Base-by-base conservation (phyloP, 2,329 filamentous ascomycete species). In the Raffaelea arxii region DNA sequence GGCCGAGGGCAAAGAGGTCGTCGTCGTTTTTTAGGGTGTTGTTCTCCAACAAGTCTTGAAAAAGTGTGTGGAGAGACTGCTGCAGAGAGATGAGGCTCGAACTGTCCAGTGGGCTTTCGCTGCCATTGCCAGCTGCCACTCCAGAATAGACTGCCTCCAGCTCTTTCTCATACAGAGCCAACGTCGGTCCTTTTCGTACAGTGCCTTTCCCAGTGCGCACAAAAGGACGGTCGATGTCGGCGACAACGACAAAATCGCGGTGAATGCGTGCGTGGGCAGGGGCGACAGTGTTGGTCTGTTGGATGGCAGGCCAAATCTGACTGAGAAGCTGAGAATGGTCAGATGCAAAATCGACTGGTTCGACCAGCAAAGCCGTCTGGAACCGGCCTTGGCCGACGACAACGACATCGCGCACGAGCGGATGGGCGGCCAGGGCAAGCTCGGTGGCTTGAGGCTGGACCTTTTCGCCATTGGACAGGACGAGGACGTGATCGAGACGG, bases 311-410 rank as follows among this genome's bases (percentile, higher is more conserved):
- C 71, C 70, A 75, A 2, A 74, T 50, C 2, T 53, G 56, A 1
- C 70, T 66, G 16, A 75, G 55, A 1, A 74, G 52, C 23, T 11
- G 9, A 4, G 9, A 14, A 6, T 16, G 21, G 12, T 18, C 16
- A 18, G 6, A 39, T 9, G 25, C 21, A 24, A 21, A 4, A 12
- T 52, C 44, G 32, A 59, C 38, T 0, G 70, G 69, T 49, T 77
- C 75, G 35, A 77, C 51, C 5, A 76, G 58, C 3, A 77, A 52
- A 0, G 65, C 67, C 0, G 73, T 60, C 52, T 75, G 68, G 52
- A 76, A 71, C 2, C 54, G 59, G 38, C 65, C 62, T 16, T 62
- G 53, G 3, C 74, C 74, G 0, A 74, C 67, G 1, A 75, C 67
- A 1, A 74, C 10, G 0, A 65, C 68, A 2, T 64, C 65, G 11